Conservation (phyloP, 73 alveolate species). For the Paramecium octaurelia region DNA sequence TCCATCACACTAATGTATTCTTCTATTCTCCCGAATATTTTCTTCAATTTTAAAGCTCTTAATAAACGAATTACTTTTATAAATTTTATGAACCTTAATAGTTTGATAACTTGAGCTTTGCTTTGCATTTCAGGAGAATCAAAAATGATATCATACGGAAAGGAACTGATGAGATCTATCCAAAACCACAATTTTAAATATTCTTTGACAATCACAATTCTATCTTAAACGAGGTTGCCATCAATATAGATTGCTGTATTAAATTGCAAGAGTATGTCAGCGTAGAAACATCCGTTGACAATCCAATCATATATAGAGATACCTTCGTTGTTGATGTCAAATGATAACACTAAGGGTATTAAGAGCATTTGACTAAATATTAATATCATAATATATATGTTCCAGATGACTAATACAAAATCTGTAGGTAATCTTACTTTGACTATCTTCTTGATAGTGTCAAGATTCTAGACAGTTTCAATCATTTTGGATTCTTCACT, state of each 20-base stretch:
- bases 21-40: not conserved
- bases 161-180: conserved; percentile 42
- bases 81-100: not conserved
- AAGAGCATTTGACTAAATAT: not conserved
- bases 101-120: not conserved
- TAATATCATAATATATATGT: not conserved
- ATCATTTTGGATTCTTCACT: not conserved
- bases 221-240: not conserved
- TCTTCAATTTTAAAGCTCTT: conserved; percentile 29
- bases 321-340: not conserved
- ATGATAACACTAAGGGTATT: not conserved
- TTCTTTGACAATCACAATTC: conserved; percentile 28
- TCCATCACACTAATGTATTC: conserved; percentile 1
- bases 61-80: conserved; percentile 4
- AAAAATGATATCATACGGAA: conserved; percentile 47
- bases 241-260: conserved; percentile 53
- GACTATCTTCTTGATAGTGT: not conserved
- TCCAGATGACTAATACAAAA: not conserved
- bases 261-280: not conserved
- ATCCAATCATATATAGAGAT: not conserved
- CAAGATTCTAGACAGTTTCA: not conserved
- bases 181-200: conserved; percentile 64
- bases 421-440: not conserved
- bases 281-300: not conserved
- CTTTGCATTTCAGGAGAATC: not conserved